Evolutionary conservation across 1,284 basidiomycete species (phyloP).

Genomic region (Papiliotrema nemorosa): DNA sequence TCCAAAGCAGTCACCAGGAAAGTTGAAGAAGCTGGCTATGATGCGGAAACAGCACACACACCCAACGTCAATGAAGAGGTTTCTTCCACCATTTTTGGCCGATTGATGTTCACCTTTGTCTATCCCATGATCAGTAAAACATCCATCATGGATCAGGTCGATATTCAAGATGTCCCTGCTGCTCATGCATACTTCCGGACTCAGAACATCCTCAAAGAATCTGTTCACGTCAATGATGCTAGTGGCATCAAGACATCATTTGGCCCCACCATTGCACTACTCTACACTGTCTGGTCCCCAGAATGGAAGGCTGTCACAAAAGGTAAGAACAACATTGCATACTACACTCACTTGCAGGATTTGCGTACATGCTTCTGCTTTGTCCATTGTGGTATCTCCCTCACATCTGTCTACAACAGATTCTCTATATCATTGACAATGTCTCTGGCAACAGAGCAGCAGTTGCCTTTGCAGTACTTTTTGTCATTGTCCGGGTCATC

Average conservation of each 20-base stretch:
- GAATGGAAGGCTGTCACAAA: conserved; percentile 10
- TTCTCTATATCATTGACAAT: conserved; percentile 25
- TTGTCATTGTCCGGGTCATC: conserved; percentile 13
- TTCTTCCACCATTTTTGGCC: conserved; percentile 56
- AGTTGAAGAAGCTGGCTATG: conserved; percentile 1
- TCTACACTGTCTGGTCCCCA: conserved; percentile 23
- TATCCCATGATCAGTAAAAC: conserved; percentile 75
- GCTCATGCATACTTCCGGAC: conserved; percentile 60
- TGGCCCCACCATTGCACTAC: conserved; percentile 15
- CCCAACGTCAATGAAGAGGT: conserved; percentile 26
- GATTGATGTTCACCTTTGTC: conserved; percentile 69
- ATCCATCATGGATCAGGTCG: conserved; percentile 63
- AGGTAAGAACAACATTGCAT: conserved; percentile 7
- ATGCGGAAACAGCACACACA: background rate
- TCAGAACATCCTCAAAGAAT: conserved; percentile 24
- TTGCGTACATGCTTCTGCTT: conserved; percentile 10
- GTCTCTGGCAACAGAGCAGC: conserved; percentile 8
- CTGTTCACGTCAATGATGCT: conserved; percentile 15
- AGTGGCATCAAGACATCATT: conserved; percentile 10
- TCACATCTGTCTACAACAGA: conserved; percentile 27
- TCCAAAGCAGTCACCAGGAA: conserved; percentile 18
- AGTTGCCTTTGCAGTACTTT: conserved; percentile 20
- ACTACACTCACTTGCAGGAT: conserved; percentile 5
- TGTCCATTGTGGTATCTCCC: conserved; percentile 31
- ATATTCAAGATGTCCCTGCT: conserved; percentile 77